Conservation (phyloP, 2,329 filamentous ascomycete species). For the Salinomyces thailandicus region DNA sequence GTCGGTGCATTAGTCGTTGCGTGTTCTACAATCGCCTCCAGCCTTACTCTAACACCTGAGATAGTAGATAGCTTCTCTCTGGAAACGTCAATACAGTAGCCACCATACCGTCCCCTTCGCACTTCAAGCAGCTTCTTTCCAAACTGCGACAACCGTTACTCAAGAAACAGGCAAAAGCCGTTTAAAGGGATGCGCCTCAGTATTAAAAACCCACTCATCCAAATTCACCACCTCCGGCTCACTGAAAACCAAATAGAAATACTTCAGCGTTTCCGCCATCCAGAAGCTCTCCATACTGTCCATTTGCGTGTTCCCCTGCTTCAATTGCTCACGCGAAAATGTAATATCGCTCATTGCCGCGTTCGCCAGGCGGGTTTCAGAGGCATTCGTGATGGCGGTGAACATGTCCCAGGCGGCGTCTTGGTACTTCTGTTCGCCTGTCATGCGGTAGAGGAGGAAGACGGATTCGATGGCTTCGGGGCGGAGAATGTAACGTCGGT, state of each 20-base stretch:
- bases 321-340: constrained; percentile 26
- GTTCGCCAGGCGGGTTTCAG: constrained; percentile 36
- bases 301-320: constrained; percentile 15
- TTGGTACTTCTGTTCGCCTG: constrained; percentile 40
- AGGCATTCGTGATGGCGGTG: constrained; percentile 33
- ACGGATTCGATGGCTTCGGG: constrained; percentile 53
- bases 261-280: constrained; percentile 42
- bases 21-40: no score
- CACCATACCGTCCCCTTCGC: no score
- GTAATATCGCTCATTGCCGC: constrained; percentile 36
- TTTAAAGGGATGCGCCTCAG: constrained; percentile 40
- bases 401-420: constrained; percentile 43
- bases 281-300: constrained; percentile 43
- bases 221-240: constrained; percentile 33
- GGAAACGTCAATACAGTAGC: no score
- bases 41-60: no score
- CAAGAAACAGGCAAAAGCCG: constrained; percentile 6
- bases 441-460: constrained; percentile 51
- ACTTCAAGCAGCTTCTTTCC: not conserved
- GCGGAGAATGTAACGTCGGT: constrained; percentile 38
- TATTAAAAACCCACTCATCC: constrained; percentile 42
- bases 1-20: no score
- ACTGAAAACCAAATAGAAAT: constrained; percentile 39
- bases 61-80: no score
- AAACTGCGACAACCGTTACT: not conserved